Evolutionary conservation across 345 rosid genomes (phyloP).

Genomic region (Carallia pectinifolia): DNA sequence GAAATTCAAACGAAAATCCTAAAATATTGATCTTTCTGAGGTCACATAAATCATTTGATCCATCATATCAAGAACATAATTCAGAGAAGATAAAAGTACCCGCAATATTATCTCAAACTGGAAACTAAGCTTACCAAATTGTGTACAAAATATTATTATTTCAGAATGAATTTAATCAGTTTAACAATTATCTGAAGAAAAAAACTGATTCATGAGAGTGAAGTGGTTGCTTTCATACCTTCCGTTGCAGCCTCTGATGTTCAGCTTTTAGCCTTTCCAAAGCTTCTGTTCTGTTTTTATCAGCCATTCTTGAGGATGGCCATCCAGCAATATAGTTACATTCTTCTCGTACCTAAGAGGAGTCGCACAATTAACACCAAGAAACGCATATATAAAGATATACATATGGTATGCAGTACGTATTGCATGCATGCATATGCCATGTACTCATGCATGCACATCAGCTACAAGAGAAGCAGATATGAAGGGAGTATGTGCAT

Average conservation of each 20-base stretch:
- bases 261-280: conserved; percentile 53
- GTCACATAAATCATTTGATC: too few relatives aligned
- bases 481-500: not conserved
- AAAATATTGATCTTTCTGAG: too few relatives aligned
- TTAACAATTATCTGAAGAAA: not conserved
- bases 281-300: conserved; percentile 38
- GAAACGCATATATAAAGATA: not conserved
- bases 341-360: conserved; percentile 68
- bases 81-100: too few relatives aligned
- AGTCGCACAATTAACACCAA: not conserved
- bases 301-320: conserved; percentile 42
- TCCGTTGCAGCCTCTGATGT: conserved; percentile 47
- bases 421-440: not conserved
- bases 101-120: too few relatives aligned
- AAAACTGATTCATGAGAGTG: not conserved
- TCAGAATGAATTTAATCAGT: not conserved
- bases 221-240: conserved; percentile 41
- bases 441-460: too few relatives aligned
- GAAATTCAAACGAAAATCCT: too few relatives aligned
- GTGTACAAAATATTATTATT: not conserved
- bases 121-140: too few relatives aligned
- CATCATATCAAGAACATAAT: too few relatives aligned
- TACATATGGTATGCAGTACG: not conserved
- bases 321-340: conserved; percentile 71
- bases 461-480: not conserved